phyloP scores from a whole-genome alignment of 306 rosid genomes.

The Lablab purpureus region DNA sequence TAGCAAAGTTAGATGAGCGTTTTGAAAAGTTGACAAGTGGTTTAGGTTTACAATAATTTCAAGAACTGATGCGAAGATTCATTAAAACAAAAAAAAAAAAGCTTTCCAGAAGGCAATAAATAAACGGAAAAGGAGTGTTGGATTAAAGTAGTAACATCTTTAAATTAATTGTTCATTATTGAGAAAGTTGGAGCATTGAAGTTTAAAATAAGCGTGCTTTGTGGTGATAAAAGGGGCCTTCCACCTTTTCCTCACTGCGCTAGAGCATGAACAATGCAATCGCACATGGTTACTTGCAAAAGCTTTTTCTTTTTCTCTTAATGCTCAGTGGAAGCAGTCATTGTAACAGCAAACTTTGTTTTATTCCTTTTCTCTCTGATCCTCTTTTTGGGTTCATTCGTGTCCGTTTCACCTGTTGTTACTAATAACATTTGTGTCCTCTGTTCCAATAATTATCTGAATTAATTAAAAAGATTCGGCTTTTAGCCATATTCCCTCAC shows the following conservation, averaged over 20 bases:
- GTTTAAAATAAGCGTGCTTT: slow-evolving; percentile 31
- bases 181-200: neutral
- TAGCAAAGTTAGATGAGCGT: too few species aligned
- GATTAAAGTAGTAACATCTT: slow-evolving; percentile 26
- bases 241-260: slow-evolving; percentile 27
- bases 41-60: neutral
- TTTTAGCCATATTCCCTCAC: slow-evolving; percentile 30
- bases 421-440: neutral
- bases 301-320: slow-evolving; percentile 36
- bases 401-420: slow-evolving; percentile 12
- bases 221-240: slow-evolving; percentile 35
- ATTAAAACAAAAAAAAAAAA: neutral
- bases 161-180: neutral
- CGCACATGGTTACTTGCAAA: slow-evolving; percentile 37
- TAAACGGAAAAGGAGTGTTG: slow-evolving; percentile 17
- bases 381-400: slow-evolving; percentile 45
- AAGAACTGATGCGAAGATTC: neutral
- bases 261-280: neutral
- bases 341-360: slow-evolving; percentile 23
- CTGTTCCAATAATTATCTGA: slow-evolving; percentile 15
- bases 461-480: neutral
- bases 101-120: slow-evolving; percentile 12
- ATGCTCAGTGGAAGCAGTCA: slow-evolving; percentile 21
- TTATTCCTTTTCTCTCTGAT: slow-evolving; percentile 30
- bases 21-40: neutral